Conservation (phyloP, 805 yeast species). For the Starmerella davenportii region DNA sequence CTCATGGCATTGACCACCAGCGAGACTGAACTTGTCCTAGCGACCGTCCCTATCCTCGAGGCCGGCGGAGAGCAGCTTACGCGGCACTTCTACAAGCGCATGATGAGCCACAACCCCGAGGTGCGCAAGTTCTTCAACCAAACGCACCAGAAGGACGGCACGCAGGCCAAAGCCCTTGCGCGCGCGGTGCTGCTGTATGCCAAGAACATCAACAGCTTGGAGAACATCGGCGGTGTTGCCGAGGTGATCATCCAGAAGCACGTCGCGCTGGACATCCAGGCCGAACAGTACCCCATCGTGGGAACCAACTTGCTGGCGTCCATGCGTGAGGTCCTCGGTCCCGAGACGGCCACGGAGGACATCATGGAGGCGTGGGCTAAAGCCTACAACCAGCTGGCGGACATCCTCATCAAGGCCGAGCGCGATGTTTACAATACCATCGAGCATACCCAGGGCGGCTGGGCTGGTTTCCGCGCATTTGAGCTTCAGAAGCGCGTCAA, state of each 20-base stretch:
- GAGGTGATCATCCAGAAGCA: constrained; percentile 47
- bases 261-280: constrained; percentile 40
- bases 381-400: constrained; percentile 49
- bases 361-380: constrained; percentile 45
- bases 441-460: constrained; percentile 25
- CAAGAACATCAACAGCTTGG: constrained; percentile 36
- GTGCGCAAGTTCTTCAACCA: constrained; percentile 44
- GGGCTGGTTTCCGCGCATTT: constrained; percentile 45
- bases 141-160: constrained; percentile 35
- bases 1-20: too few relatives aligned
- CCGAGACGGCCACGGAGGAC: constrained; percentile 37
- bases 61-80: constrained; percentile 39
- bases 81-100: constrained; percentile 33
- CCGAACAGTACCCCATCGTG: constrained; percentile 52
- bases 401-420: constrained; percentile 41
- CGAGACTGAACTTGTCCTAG: constrained; percentile 1
- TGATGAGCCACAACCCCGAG: constrained; percentile 38
- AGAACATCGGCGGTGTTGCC: constrained; percentile 36
- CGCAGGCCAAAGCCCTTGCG: constrained; percentile 50
- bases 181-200: constrained; percentile 45
- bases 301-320: constrained; percentile 41
- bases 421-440: constrained; percentile 27
- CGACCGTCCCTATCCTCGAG: constrained; percentile 36
- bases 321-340: constrained; percentile 36
- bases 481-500: constrained; percentile 26